These are phyloP conservation scores for Trichoderma atroviride DNA, from an alignment of 2,329 filamentous ascomycete species.

Conservation along the genomic window DNA sequence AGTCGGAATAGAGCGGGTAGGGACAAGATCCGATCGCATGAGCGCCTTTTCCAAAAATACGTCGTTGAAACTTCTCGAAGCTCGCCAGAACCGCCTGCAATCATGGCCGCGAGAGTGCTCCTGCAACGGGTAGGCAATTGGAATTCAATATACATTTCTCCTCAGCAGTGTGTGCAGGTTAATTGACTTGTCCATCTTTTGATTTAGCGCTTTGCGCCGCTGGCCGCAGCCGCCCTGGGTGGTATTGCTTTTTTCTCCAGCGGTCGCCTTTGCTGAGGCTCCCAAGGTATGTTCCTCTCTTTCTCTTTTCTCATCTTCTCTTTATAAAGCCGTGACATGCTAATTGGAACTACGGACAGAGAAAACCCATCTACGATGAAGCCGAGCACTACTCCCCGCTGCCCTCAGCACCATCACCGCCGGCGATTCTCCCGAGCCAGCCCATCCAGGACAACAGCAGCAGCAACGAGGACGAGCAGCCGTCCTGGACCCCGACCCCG, in stretches of 20 bases:
- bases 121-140: constrained; percentile 53
- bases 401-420: constrained; percentile 36
- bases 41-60: constrained; percentile 27
- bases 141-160: constrained; percentile 7
- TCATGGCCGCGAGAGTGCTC: constrained; percentile 64
- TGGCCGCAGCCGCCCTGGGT: constrained; percentile 56
- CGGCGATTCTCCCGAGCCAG: constrained; percentile 36
- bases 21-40: constrained; percentile 19
- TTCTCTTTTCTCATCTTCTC: not conserved
- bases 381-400: constrained; percentile 51
- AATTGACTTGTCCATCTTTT: constrained; percentile 31
- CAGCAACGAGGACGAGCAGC: constrained; percentile 33
- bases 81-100: constrained; percentile 51
- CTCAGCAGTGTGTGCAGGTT: constrained; percentile 33
- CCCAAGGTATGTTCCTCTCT: constrained; percentile 40
- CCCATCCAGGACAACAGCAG: constrained; percentile 34
- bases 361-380: constrained; percentile 83
- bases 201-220: constrained; percentile 54
- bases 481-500: constrained; percentile 65
- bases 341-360: constrained; percentile 32
- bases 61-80: constrained; percentile 31
- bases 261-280: constrained; percentile 56
- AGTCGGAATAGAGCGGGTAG: constrained; percentile 24
- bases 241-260: constrained; percentile 53
- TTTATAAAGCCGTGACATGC: not conserved